Conservation (phyloP, 2,329 filamentous ascomycete species). For the Aspergillus japonicus region DNA sequence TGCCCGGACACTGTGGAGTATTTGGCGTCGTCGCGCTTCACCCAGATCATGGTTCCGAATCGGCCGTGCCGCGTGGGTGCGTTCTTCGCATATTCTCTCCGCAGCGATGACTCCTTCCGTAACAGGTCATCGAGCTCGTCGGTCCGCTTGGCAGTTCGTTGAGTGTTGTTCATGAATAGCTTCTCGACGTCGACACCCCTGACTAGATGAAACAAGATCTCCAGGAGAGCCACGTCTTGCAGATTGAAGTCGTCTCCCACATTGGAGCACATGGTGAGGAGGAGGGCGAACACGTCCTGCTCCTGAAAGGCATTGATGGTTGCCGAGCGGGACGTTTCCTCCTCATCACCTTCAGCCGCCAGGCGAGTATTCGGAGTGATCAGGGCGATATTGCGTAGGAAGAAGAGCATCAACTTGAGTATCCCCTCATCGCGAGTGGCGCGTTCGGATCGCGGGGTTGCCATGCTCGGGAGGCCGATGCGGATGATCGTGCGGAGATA, state of each 20-base stretch:
- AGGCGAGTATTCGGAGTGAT: slow-evolving; percentile 73
- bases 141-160: slow-evolving; percentile 66
- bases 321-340: slow-evolving; percentile 81
- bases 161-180: slow-evolving; percentile 78
- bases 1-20: slow-evolving; percentile 86
- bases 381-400: slow-evolving; percentile 83
- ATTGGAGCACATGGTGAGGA: slow-evolving; percentile 85
- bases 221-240: slow-evolving; percentile 85
- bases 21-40: slow-evolving; percentile 81
- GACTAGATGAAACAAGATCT: slow-evolving; percentile 87
- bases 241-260: slow-evolving; percentile 90
- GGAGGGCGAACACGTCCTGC: slow-evolving; percentile 83
- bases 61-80: slow-evolving; percentile 86
- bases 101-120: slow-evolving; percentile 79
- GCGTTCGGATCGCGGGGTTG: slow-evolving; percentile 71
- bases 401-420: slow-evolving; percentile 84
- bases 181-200: slow-evolving; percentile 84
- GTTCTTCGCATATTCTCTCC: slow-evolving; percentile 71
- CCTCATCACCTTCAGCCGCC: slow-evolving; percentile 81
- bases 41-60: slow-evolving; percentile 97
- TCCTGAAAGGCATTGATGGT: slow-evolving; percentile 85
- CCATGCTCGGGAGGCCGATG: slow-evolving; percentile 82
- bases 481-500: slow-evolving; percentile 80
- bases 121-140: slow-evolving; percentile 73
- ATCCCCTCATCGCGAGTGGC: slow-evolving; percentile 82